Evolutionary conservation across 108 stramenopile genomes (phyloP).

Genomic region (Cyclotella choctawhatcheeana): DNA sequence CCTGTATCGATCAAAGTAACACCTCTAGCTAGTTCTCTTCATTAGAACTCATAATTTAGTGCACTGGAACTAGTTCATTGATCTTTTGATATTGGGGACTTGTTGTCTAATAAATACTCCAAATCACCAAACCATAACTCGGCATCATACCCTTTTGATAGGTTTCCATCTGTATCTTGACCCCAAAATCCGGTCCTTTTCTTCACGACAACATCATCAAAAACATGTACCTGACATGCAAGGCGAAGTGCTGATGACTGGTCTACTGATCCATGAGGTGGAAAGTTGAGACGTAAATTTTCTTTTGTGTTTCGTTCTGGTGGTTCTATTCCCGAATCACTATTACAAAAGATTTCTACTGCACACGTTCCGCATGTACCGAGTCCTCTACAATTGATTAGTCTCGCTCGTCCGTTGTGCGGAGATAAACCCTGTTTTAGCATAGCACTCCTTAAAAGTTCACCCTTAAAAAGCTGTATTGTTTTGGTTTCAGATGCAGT

Average conservation of each 20-base stretch:
- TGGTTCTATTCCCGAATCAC: slow-evolving; percentile 36
- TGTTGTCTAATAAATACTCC: slow-evolving; percentile 63
- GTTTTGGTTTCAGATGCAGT: slow-evolving; percentile 29
- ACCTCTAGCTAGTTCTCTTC: no score
- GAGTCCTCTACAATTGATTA: slow-evolving; percentile 76
- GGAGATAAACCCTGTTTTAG: slow-evolving; percentile 51
- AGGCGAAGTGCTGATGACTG: slow-evolving; percentile 48
- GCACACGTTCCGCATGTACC: slow-evolving; percentile 80
- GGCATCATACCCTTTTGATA: slow-evolving; percentile 30
- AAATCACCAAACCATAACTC: slow-evolving; percentile 64
- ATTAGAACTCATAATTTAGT: no score
- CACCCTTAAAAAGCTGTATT: slow-evolving; percentile 52
- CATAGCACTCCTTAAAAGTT: slow-evolving; percentile 59
- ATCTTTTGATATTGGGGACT: slow-evolving; percentile 35
- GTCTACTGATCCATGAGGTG: slow-evolving; percentile 55
- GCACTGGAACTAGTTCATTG: no score
- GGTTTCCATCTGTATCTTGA: slow-evolving; percentile 29
- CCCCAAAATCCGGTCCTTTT: slow-evolving; percentile 78
- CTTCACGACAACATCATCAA: slow-evolving; percentile 50
- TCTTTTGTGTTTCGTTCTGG: slow-evolving; percentile 48
- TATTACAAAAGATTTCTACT: slow-evolving; percentile 48
- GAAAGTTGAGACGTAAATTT: slow-evolving; percentile 56
- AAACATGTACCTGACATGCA: slow-evolving; percentile 67
- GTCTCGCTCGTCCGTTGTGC: slow-evolving; percentile 61
- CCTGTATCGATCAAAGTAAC: no score